Evolutionary conservation across 2,329 filamentous ascomycete genomes (phyloP), one percentile per base, ranked within the genome.

Genomic region (Aspergillus viridinutans): DNA sequence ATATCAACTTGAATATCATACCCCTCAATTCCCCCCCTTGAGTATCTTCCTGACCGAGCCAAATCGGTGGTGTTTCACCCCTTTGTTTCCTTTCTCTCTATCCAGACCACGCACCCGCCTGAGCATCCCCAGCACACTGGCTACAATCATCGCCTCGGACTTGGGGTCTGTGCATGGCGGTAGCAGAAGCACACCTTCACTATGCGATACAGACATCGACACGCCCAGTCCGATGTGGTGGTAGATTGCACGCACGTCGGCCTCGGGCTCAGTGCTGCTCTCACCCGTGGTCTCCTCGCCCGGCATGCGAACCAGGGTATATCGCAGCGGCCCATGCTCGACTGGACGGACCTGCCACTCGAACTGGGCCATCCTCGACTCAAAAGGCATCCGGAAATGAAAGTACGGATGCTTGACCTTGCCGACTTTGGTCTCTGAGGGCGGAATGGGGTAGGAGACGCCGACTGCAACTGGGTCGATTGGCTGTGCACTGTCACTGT

Each of bases 341-440:
- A 49, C 47, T 2, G 56, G 56, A 28, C 55, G 52, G 20, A 55
- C 49, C 12, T 58, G 52, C 56, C 56, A 58, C 6, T 52, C 10
- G 12, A 52, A 55, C 3, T 23, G 23, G 42, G 26, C 23, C 20
- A n/a, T 17, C 9, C 28, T 12, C 1, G 21, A 20, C n/a, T 52
- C 40, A 1, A 21, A 43, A 20, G 40, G 40, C 40, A 43, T 7
- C 17, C 2, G 17, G 20, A 43, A 43, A 21, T 43, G 40, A 21
- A 43, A 43, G 20, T 43, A 23, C 2, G 40, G 40, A 10, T 21
- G 40, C 40, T 43, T 43, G 4, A 43, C 8, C n/a, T 1, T 28
- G 7, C 40, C 40, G 17, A 43, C 12, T 43, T 43, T 43, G 40
- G 40, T 43, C 40, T 21, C 17, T 4, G 40, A 43, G 4, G 40